Evolutionary conservation across 164 flowering plant genomes (phyloP).

Genomic region (Vitis amurensis): DNA sequence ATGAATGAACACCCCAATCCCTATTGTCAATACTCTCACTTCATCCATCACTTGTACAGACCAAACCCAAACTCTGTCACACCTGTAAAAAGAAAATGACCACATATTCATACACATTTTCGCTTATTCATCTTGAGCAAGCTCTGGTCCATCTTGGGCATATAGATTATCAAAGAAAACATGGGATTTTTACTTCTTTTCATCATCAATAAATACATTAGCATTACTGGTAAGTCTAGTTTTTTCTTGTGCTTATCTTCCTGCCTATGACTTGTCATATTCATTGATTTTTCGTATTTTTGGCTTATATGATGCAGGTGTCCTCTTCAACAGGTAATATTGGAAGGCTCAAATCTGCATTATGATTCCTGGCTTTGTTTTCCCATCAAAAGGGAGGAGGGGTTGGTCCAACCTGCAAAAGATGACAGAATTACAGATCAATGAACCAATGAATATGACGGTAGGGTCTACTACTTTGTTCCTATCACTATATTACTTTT

Average conservation of each 20-base stretch:
- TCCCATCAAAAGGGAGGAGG: too few species aligned
- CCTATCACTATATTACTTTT: neutral
- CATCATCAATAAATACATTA: neutral
- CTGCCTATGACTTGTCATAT: neutral
- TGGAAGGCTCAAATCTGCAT: too few species aligned
- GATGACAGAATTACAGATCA: neutral
- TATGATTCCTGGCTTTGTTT: too few species aligned
- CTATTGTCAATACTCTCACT: neutral
- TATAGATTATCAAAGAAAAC: constrained; percentile 1
- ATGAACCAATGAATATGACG: neutral
- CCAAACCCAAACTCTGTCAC: neutral
- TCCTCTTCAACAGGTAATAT: too few species aligned
- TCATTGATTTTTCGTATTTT: too few species aligned
- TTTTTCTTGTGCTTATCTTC: neutral
- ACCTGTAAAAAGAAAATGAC: neutral
- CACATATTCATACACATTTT: neutral
- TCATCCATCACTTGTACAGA: neutral
- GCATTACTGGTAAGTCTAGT: neutral
- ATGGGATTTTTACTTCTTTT: neutral
- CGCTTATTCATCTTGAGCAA: neutral
- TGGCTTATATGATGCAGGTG: too few species aligned
- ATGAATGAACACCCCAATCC: too few species aligned
- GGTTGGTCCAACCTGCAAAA: too few species aligned
- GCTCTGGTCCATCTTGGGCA: constrained; percentile 5
- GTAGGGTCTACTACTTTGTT: constrained; percentile 6